These are phyloP conservation scores for Lophiotrema nucula DNA, from an alignment of 495 filamentous ascomycete genomes.

Conservation along the genomic window DNA sequence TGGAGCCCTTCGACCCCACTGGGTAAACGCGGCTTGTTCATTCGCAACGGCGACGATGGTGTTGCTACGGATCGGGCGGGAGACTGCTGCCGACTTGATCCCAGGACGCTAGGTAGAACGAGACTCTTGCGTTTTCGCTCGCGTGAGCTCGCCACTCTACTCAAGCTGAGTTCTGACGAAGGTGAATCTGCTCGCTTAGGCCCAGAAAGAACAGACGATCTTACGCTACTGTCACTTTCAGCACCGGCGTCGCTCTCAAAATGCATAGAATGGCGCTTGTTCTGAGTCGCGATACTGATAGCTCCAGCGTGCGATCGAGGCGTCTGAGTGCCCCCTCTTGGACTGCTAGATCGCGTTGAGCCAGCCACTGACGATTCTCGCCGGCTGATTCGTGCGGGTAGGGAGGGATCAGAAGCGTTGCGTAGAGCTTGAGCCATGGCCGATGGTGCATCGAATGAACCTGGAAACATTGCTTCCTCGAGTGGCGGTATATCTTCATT, in stretches of 20 bases:
- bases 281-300: slow-evolving; percentile 60
- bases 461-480: slow-evolving; percentile 51
- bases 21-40: slow-evolving; percentile 79
- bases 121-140: slow-evolving; percentile 83
- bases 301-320: slow-evolving; percentile 80
- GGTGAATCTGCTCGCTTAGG: slow-evolving; percentile 81
- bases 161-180: slow-evolving; percentile 76
- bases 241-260: slow-evolving; percentile 75
- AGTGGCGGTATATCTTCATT: slow-evolving; percentile 39
- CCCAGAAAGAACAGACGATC: slow-evolving; percentile 70
- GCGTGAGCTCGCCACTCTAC: slow-evolving; percentile 63
- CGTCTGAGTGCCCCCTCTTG: slow-evolving; percentile 78
- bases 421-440: slow-evolving; percentile 56
- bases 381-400: slow-evolving; percentile 42
- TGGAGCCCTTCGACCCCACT: slow-evolving; percentile 70
- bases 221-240: slow-evolving; percentile 81
- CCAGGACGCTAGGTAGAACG: slow-evolving; percentile 65
- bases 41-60: slow-evolving; percentile 84
- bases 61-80: slow-evolving; percentile 65
- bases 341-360: slow-evolving; percentile 82
- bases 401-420: slow-evolving; percentile 46
- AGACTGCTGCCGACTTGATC: slow-evolving; percentile 77
- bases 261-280: slow-evolving; percentile 69
- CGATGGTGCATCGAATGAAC: slow-evolving; percentile 58
- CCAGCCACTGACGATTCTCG: slow-evolving; percentile 61